These are phyloP conservation scores for Hypoxylon perforatum DNA, from an alignment of 495 filamentous ascomycete genomes.

Conservation along the genomic window DNA sequence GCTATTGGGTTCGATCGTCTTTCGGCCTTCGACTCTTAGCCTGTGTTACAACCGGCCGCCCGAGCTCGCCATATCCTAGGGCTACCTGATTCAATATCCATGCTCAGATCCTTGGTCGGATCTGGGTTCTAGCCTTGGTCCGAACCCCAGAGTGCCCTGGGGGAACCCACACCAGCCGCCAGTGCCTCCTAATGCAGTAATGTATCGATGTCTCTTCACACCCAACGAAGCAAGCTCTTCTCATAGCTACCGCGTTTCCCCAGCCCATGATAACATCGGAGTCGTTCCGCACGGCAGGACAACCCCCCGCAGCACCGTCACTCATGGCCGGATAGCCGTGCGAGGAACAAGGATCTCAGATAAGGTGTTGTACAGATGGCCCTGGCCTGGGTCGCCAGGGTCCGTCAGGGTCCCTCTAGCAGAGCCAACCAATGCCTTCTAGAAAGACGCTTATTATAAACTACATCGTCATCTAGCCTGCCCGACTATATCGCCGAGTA, in stretches of 20 bases:
- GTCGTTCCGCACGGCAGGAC: slow-evolving; percentile 23
- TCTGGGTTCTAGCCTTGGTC: slow-evolving; percentile 27
- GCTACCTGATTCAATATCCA: slow-evolving; percentile 25
- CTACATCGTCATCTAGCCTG: slow-evolving; percentile 41
- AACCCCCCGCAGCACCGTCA: neutral
- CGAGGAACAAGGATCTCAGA: slow-evolving; percentile 29
- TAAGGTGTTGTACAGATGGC: slow-evolving; percentile 25
- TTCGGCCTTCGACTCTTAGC: slow-evolving; percentile 27
- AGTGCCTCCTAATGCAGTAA: slow-evolving; percentile 16
- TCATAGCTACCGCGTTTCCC: slow-evolving; percentile 40
- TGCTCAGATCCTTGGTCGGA: slow-evolving; percentile 29
- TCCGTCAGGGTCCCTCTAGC: slow-evolving; percentile 28
- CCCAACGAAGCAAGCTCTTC: slow-evolving; percentile 35
- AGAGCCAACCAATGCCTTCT: slow-evolving; percentile 28
- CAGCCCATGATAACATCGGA: slow-evolving; percentile 27
- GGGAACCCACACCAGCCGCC: slow-evolving; percentile 15
- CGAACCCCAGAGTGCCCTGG: slow-evolving; percentile 4
- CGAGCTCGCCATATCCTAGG: slow-evolving; percentile 26
- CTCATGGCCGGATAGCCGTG: slow-evolving; percentile 17
- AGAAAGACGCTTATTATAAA: slow-evolving; percentile 34
- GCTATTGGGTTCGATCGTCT: slow-evolving; percentile 34
- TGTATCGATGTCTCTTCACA: slow-evolving; percentile 24
- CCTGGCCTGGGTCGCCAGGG: slow-evolving; percentile 21
- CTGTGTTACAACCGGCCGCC: slow-evolving; percentile 41
- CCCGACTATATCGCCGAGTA: slow-evolving; percentile 43